Evolutionary conservation across 345 rosid species (phyloP), one percentile per base, ranked within the genome.

Genomic region (Reutealis trisperma): DNA sequence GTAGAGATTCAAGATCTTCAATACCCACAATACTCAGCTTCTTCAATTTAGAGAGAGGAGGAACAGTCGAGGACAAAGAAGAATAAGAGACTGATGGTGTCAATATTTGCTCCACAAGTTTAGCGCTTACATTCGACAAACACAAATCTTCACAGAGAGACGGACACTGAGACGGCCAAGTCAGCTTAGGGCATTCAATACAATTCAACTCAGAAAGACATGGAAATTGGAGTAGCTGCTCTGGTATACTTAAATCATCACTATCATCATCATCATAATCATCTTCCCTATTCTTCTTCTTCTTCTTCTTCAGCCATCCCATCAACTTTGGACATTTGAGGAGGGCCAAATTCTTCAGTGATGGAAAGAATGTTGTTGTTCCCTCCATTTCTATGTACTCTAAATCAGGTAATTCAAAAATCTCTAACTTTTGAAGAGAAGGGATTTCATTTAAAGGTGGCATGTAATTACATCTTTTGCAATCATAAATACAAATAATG

Each of bases 81-180:
- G 21, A 47, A n/a, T n/a, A n/a, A n/a, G n/a, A 47, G 8, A 5
- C 19, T n/a, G n/a, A n/a, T n/a, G n/a, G n/a, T n/a, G n/a, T n/a
- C n/a, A n/a, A n/a, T n/a, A n/a, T n/a, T n/a, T 6, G 22, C 19
- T 44, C 32, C 6, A 78, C 55, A 42, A 18, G 41, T 13, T 12
- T 6, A 12, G 18, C 19, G 15, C 67, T 63, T 24, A 1, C 14
- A 0, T 18, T 8, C 0, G 8, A 0, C 37, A 66, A 15, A 13
- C 0, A 0, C 2, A 72, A 24, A 9, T 1, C 3, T 10, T 27
- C 75, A 49, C 69, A 74, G 14, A 80, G 41, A 27, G 62, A 25
- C 44, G 72, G 83, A 75, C 71, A 71, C 6, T 14, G 16, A 8
- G 79, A 79, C 55, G 75, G 41, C 9, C 41, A 70, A 13, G 42